Conservation (phyloP, 2,329 filamentous ascomycete genomes). For the Cladosporium sp. region DNA sequence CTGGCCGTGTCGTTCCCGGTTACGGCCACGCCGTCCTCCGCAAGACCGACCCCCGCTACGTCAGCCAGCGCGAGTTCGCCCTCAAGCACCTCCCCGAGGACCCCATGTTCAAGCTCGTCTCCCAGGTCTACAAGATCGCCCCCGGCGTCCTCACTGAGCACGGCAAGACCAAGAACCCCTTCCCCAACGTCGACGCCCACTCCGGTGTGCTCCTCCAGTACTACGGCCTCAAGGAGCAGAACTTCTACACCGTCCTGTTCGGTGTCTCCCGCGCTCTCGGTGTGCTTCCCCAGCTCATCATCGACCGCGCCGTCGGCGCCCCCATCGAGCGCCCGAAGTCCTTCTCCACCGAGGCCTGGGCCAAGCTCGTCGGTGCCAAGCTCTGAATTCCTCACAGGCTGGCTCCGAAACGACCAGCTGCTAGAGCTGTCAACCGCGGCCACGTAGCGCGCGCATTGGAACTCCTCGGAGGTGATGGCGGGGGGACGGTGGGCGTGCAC, state of each 20-base stretch:
- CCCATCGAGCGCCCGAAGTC: conserved; percentile 99
- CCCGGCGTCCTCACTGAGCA: conserved; percentile 97
- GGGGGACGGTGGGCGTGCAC: conserved; percentile 19
- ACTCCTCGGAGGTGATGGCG: conserved; percentile 26
- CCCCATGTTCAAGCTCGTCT: conserved; percentile 99
- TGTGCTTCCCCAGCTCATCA: conserved; percentile 99
- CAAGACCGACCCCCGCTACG: conserved; percentile 99
- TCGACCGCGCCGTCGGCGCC: conserved; percentile 93
- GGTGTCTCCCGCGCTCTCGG: conserved; percentile 97
- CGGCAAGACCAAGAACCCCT: conserved; percentile 99
- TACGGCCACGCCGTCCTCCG: conserved; percentile 99
- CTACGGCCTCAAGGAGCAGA: conserved; percentile 98
- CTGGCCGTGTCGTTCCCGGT: conserved; percentile 91
- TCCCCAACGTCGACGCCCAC: conserved; percentile 98
- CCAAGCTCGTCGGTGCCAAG: conserved; percentile 86
- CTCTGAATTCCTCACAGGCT: conserved; percentile 56
- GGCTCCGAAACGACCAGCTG: neutral
- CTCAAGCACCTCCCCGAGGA: conserved; percentile 91
- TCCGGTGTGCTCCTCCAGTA: conserved; percentile 99
- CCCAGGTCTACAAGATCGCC: conserved; percentile 99
- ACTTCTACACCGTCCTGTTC: conserved; percentile 99
- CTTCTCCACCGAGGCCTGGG: conserved; percentile 96
- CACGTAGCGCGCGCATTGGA: conserved; percentile 18
- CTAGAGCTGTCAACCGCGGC: neutral
- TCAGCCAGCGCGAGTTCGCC: conserved; percentile 95